Percentiles rank a stretch among this genome's conserved stretches.
phyloP scores from a whole-genome alignment of 2,329 filamentous ascomycete genomes.

The Lojkania enalia region DNA sequence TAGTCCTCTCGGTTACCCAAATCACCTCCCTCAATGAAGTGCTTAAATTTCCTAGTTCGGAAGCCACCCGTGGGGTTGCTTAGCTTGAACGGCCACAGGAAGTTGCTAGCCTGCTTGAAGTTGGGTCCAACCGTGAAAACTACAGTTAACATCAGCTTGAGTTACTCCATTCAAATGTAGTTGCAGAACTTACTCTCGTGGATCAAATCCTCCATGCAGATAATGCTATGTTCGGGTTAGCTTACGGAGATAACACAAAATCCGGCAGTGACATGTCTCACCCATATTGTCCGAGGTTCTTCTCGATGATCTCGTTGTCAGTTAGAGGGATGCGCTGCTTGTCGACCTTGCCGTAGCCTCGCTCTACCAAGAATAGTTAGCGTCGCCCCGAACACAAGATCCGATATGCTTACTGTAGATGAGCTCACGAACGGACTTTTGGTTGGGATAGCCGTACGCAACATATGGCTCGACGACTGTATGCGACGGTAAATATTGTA shows the following conservation, averaged over 20 bases:
- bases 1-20: conserved; percentile 97
- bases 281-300: conserved; percentile 94
- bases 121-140: conserved; percentile 64
- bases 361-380: conserved; percentile 45
- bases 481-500: not conserved
- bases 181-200: conserved; percentile 72
- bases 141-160: conserved; percentile 12
- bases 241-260: conserved; percentile 1
- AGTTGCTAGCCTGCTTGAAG: conserved; percentile 98
- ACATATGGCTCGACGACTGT: conserved; percentile 92
- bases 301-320: conserved; percentile 97
- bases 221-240: conserved; percentile 59
- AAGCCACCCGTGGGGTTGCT: conserved; percentile 98
- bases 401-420: conserved; percentile 91
- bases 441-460: conserved; percentile 98
- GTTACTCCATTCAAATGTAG: not conserved
- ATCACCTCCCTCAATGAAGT: conserved; percentile 98
- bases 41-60: conserved; percentile 96
- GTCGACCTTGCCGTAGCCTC: conserved; percentile 97
- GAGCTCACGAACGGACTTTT: conserved; percentile 98
- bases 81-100: conserved; percentile 99
- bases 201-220: conserved; percentile 98
- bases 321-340: conserved; percentile 97
- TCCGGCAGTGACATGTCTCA: conserved; percentile 1
- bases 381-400: conserved; percentile 60